Base-by-base conservation (phyloP, 2,329 filamentous ascomycete species). In the Metarhizium brunneum region DNA sequence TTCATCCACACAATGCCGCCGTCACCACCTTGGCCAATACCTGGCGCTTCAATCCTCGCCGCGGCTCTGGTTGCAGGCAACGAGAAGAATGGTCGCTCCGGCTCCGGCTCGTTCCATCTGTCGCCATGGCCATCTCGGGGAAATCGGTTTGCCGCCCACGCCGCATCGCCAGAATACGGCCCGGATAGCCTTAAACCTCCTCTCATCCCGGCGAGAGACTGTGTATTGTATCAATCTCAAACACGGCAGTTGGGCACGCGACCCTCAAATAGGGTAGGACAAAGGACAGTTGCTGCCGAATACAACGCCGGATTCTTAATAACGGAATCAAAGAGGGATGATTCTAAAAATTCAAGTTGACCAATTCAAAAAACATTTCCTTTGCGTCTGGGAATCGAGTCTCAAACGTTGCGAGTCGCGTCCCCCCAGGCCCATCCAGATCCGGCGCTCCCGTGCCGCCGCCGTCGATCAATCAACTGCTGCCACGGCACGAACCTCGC, bases 211-310 rank as follows among this genome's bases (percentile, higher is more conserved):
- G 18, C 20, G n/a, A 47, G 18, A 35, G 32, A 35, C 32, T 8
- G 52, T 47, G 52, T 47, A 29, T 53, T n/a, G 42, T 42, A 53
- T 47, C 42, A 32, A 54, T 36, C 47, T 32, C 35, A n/a, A 20
- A 40, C 35, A 40, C 18, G 49, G 54, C 54, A 55, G 35, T 52
- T 18, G 49, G 40, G 54, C 54, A 55, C 30, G 42, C 49, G 18
- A 40, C 30, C 38, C 52, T 35, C 32, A 8, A 35, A 11, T 11
- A 4, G 25, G 3, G 25, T 25, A 25, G 25, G 25, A 3, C 25
- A 25, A 25, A 25, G 25, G 1, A 25, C 25, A 25, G 25, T 25
- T 25, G 25, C 25, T 25, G 25, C 25, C 4, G 25, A 25, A 25
- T 25, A 25, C 25, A 4, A 25, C 25, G 25, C 25, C 25, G 1